A percentile compares a stretch with the other conserved stretches of the same genome.
Evolutionary conservation across 805 yeast genomes (phyloP).

Genomic region (Suhomyces vadensis): DNA sequence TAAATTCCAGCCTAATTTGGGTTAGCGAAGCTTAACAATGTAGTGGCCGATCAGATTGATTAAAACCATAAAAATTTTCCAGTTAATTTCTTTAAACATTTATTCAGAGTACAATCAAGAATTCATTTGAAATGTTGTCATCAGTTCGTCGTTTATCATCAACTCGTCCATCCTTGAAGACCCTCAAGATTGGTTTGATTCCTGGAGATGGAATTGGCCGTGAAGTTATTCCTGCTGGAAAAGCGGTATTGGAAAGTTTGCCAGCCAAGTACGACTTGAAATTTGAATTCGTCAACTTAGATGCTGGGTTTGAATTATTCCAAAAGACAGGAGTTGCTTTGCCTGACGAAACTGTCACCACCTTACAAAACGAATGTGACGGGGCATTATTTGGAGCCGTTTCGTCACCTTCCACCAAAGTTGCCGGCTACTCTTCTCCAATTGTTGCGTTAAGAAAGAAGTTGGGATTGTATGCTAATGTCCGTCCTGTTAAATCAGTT

Average conservation of each 20-base stretch:
- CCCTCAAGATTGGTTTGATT: slow-evolving; percentile 61
- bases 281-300: slow-evolving; percentile 83
- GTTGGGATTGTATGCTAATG: slow-evolving; percentile 92
- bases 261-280: slow-evolving; percentile 73
- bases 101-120: neutral
- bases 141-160: slow-evolving; percentile 35
- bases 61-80: slow-evolving; percentile 1
- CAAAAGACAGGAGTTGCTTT: slow-evolving; percentile 93
- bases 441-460: slow-evolving; percentile 98
- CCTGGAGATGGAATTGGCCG: slow-evolving; percentile 99
- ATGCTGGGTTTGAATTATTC: slow-evolving; percentile 95
- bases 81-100: neutral
- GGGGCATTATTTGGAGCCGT: slow-evolving; percentile 99
- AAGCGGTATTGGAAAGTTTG: slow-evolving; percentile 78
- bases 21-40: slow-evolving; percentile 2
- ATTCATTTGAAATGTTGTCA: slow-evolving; percentile 28
- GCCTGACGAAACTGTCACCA: slow-evolving; percentile 86
- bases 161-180: slow-evolving; percentile 31
- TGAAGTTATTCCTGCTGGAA: slow-evolving; percentile 97
- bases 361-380: slow-evolving; percentile 78
- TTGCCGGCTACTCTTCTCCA: slow-evolving; percentile 96
- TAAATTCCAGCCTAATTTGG: slow-evolving; percentile 4
- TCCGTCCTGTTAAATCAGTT: slow-evolving; percentile 95
- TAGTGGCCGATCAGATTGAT: neutral
- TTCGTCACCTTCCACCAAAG: slow-evolving; percentile 90